phyloP scores from a whole-genome alignment of 805 yeast genomes.

The Saturnispora quitensis region DNA sequence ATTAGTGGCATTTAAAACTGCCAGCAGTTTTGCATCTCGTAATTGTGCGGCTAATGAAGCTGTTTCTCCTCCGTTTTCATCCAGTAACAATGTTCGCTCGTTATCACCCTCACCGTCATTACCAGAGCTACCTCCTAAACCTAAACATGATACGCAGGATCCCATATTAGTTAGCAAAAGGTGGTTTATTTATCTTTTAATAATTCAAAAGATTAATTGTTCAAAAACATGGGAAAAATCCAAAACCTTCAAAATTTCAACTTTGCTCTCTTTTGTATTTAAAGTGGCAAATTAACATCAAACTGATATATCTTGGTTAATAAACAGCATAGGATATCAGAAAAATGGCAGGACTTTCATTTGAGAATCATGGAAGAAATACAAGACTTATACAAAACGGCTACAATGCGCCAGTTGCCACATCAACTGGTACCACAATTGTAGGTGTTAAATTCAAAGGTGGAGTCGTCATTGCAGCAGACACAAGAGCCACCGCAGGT shows the following conservation, averaged over 20 bases:
- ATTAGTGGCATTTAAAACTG: conserved; percentile 27
- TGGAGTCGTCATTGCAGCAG: conserved; percentile 97
- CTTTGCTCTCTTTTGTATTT: not conserved
- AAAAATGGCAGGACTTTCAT: conserved; percentile 79
- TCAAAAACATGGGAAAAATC: not conserved
- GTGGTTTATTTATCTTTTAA: not conserved
- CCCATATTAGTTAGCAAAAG: conserved; percentile 21
- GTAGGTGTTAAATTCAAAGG: conserved; percentile 90
- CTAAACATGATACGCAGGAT: conserved; percentile 26
- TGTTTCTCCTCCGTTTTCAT: not conserved
- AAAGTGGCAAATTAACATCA: conserved; percentile 8
- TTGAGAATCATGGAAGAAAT: conserved; percentile 91
- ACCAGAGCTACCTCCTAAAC: conserved; percentile 9
- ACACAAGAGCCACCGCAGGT: conserved; percentile 96
- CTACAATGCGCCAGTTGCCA: conserved; percentile 71
- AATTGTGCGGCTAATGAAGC: conserved; percentile 1
- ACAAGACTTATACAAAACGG: conserved; percentile 59
- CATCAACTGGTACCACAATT: conserved; percentile 98
- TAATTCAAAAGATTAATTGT: not conserved
- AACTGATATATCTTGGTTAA: not conserved
- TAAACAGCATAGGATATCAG: not conserved
- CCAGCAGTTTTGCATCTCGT: conserved; percentile 26
- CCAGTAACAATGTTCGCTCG: conserved; percentile 23
- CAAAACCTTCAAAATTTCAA: not conserved
- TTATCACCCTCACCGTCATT: conserved; percentile 5